Evolutionary conservation across 257 asterid species (phyloP), one percentile per base, ranked within the genome.

Genomic region (Orobanche coerulescens): DNA sequence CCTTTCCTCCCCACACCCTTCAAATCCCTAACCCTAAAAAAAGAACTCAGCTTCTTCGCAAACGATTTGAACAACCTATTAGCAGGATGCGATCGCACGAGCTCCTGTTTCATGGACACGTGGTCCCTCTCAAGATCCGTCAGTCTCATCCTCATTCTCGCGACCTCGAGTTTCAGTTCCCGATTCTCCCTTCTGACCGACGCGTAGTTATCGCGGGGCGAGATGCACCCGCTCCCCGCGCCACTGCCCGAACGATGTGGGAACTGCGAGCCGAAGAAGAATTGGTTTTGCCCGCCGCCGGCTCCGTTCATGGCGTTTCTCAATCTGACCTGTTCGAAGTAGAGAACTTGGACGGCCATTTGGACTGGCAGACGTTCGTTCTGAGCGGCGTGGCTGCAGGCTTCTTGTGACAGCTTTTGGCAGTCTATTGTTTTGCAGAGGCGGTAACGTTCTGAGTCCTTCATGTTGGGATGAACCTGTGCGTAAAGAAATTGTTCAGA

Each of bases 381-480:
- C 68, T 92, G 98, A 22, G 98, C 95, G 3, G 98, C 98, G 18
- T 92, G 98, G 84, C 95, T 92, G 88, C 98, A 92, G 10, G 96
- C 98, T 70, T 92, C 98, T 76, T 92, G 94, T 0, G 95, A 82
- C 2, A 92, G 81, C 54, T 88, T 92, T 65, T 88, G 98, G 61
- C 88, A 81, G 74, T 92, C 93, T 0, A 92, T 88, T 4, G 91
- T 77, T 54, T 92, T 92, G 85, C 96, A 88, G 15, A 92, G 88
- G 1, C 94, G 76, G 74, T 88, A 86, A 0, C 96, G 77, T 20
- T 92, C 98, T 0, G 94, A 78, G 39, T 92, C 98, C 76, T 88
- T 88, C 68, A 88, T 82, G 84, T 86, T 85, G 5, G 94, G 95
- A 66, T 92, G 98, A 40, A 86, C 98, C 98, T 92, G 81, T 49